Percentiles rank a stretch among this genome's conserved stretches.
Evolutionary conservation across 1,139 yeast genomes (phyloP).

Genomic region (Groenewaldozyma sp.): DNA sequence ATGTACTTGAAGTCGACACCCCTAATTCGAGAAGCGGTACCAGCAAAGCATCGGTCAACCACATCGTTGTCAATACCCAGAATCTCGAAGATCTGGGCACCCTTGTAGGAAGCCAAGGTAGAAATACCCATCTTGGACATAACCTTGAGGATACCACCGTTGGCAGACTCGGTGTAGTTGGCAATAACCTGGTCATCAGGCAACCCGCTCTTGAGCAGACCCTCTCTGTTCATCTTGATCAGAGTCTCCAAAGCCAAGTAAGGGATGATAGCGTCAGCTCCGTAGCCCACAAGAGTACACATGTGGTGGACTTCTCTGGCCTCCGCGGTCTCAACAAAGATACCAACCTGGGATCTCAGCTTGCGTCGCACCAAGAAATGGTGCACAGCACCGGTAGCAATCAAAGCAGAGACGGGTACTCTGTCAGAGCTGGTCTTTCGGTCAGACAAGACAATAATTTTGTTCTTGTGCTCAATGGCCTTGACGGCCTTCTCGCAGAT

Average conservation of each 20-base stretch:
- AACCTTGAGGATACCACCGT: constrained; percentile 87
- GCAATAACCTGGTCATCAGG: constrained; percentile 51
- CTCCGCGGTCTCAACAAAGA: constrained; percentile 88
- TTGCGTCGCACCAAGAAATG: constrained; percentile 93
- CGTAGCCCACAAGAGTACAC: constrained; percentile 90
- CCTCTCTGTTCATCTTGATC: constrained; percentile 74
- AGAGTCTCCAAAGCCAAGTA: constrained; percentile 88
- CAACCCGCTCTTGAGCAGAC: constrained; percentile 51
- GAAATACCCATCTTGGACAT: constrained; percentile 99
- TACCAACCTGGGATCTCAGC: constrained; percentile 91
- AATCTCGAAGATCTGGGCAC: constrained; percentile 97
- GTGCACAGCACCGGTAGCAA: constrained; percentile 96
- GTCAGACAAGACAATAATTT: constrained; percentile 72
- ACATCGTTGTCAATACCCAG: constrained; percentile 93
- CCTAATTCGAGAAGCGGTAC: constrained; percentile 93
- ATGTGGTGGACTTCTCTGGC: constrained; percentile 97
- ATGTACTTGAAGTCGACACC: constrained; percentile 93
- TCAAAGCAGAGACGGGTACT: constrained; percentile 76
- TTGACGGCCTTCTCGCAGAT: constrained; percentile 81
- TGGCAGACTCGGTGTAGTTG: constrained; percentile 76
- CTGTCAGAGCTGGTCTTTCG: constrained; percentile 49
- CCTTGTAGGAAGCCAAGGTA: constrained; percentile 92
- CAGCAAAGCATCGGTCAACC: constrained; percentile 90
- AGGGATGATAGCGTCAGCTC: constrained; percentile 95
- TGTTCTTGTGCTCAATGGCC: constrained; percentile 69